Base-by-base conservation (phyloP, 495 filamentous ascomycete species). In the Hypomontagnella monticulosa region DNA sequence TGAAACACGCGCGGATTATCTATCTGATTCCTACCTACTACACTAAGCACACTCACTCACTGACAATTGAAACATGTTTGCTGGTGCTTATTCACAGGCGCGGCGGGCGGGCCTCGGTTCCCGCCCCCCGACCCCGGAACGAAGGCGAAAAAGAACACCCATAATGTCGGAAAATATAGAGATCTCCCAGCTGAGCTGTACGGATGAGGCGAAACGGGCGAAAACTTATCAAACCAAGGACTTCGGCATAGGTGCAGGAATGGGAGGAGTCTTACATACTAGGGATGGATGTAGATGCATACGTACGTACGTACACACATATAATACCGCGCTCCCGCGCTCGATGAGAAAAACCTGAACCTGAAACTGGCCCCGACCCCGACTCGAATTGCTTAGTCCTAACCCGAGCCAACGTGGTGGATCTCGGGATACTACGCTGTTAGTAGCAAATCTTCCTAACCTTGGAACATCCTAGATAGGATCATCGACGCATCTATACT, bases 351-450 rank as follows among this genome's bases (percentile, higher is more conserved):
- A 12, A 34, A 9, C n/a, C 38, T 52, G 33, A 40, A 52, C 37
- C 33, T 27, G 18, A 27, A 27, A 27, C n/a, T 34, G 11, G 49
- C 34, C 49, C 48, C 33, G 38, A 40, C 11, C 23, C 23, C 23
- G 23, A 27, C 23, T 6, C 2, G 23, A 27, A 27, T 27, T 27
- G 23, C 23, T 27, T 2, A 27, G 23, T 38, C 36, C n/a, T 38
- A 49, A 5, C 61, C 47, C 15, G 36, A 44, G 12, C 46, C 44
- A 57, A 56, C 43, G 44, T 37, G 37, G 44, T 40, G 44, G 43
- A 51, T 51, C 23, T 57, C 61, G 59, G 59, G 37, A 63, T 63
- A 57, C 61, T 1, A 63, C 61, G 15, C 32, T n/a, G 50, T 63
- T 32, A 40, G 50, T 55, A 27, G 23, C 23, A 27, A 27, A 27